Evolutionary conservation across 2,329 filamentous ascomycete genomes (phyloP).

Genomic region (Hyphodiscus sp.): DNA sequence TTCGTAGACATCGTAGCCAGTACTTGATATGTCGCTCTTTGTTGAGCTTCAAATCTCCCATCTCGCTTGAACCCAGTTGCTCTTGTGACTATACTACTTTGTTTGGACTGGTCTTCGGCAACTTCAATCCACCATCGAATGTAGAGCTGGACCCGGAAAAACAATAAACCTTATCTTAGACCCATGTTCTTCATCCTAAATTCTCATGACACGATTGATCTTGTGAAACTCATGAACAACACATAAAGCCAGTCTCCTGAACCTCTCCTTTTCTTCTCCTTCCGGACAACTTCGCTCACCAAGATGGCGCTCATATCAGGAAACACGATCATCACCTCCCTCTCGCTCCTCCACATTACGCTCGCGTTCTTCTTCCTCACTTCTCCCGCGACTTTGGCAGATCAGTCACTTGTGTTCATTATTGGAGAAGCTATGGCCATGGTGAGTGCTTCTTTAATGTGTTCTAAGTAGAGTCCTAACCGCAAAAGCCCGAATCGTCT

Average conservation of each 20-base stretch:
- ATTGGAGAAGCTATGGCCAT: slow-evolving; percentile 79
- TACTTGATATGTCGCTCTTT: slow-evolving; percentile 74
- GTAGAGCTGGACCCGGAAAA: slow-evolving; percentile 4
- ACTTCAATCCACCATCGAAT: too few relatives aligned
- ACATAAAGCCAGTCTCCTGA: not conserved
- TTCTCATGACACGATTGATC: slow-evolving; percentile 2
- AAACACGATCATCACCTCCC: slow-evolving; percentile 70
- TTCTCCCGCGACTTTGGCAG: slow-evolving; percentile 63
- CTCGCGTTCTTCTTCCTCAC: slow-evolving; percentile 79
- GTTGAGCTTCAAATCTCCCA: slow-evolving; percentile 39
- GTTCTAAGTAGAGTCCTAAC: slow-evolving; percentile 5
- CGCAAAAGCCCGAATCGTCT: slow-evolving; percentile 52
- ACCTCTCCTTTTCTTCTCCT: not conserved
- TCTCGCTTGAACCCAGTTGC: slow-evolving; percentile 2
- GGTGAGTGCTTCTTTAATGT: slow-evolving; percentile 40
- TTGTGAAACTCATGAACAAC: not conserved
- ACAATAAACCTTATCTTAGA: slow-evolving; percentile 9
- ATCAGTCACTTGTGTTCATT: slow-evolving; percentile 74
- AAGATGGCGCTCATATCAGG: slow-evolving; percentile 77
- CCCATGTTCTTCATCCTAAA: not conserved
- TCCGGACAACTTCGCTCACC: not conserved
- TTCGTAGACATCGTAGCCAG: slow-evolving; percentile 83
- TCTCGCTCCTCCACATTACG: slow-evolving; percentile 80
- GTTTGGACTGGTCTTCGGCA: not conserved
- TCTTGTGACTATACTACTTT: not conserved